phyloP scores from a whole-genome alignment of 1,284 basidiomycete genomes.

The Gymnopus androsaceus region DNA sequence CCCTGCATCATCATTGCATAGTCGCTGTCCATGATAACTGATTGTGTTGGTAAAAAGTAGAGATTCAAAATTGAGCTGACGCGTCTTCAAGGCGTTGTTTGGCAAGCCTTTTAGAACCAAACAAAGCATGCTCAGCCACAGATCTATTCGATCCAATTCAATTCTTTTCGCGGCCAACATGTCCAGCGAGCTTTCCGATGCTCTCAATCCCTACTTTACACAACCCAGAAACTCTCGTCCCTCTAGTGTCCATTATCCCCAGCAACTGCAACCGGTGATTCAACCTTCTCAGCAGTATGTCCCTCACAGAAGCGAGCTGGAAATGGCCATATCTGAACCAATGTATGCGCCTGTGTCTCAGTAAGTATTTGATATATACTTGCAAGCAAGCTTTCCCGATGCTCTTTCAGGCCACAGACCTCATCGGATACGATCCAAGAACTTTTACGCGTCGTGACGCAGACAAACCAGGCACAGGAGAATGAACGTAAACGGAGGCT shows the following conservation, averaged over 20 bases:
- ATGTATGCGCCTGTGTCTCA: constrained; percentile 34
- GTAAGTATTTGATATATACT: constrained; percentile 26
- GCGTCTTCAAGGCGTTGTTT: constrained; percentile 42
- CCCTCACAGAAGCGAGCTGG: constrained; percentile 59
- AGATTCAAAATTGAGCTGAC: constrained; percentile 38
- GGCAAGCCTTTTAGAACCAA: not conserved
- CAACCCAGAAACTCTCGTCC: constrained; percentile 36
- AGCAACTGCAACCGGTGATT: constrained; percentile 28
- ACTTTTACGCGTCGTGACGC: constrained; percentile 52
- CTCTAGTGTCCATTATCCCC: constrained; percentile 23
- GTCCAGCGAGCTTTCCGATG: constrained; percentile 72
- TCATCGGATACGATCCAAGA: constrained; percentile 52
- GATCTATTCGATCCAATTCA: not conserved
- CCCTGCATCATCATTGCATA: constrained; percentile 62
- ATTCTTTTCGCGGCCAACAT: not conserved
- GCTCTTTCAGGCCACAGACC: constrained; percentile 17
- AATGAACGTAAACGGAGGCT: constrained; percentile 56
- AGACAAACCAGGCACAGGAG: constrained; percentile 58
- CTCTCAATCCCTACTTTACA: constrained; percentile 66
- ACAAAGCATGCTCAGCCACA: not conserved
- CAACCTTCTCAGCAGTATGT: constrained; percentile 39
- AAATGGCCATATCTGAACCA: constrained; percentile 56
- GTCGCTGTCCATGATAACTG: constrained; percentile 57
- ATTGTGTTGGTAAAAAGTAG: constrained; percentile 21
- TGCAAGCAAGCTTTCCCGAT: no score